phyloP scores from a whole-genome alignment of 345 rosid genomes.

The Corymbia maculata region DNA sequence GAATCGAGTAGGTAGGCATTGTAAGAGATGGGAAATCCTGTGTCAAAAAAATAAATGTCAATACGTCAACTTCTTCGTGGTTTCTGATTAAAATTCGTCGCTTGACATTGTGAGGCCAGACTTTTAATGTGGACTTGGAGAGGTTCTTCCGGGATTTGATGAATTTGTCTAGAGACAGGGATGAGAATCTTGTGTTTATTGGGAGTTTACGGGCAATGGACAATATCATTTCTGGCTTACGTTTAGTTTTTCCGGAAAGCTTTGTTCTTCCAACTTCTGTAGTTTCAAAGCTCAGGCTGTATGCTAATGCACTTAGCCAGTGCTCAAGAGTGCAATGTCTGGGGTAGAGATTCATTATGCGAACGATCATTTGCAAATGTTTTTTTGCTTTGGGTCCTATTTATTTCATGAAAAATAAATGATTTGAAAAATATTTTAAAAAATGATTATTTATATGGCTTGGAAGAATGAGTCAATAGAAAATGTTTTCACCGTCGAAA shows the following conservation, averaged over 20 bases:
- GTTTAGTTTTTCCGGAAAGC: not conserved
- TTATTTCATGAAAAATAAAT: too few relatives aligned
- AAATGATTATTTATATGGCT: too few relatives aligned
- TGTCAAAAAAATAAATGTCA: too few relatives aligned
- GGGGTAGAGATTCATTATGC: not conserved
- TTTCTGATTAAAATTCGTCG: too few relatives aligned
- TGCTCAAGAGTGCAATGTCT: not conserved
- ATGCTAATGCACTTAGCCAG: not conserved
- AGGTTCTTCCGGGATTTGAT: slow-evolving; percentile 32
- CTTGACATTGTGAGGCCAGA: too few relatives aligned
- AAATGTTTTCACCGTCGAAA: too few relatives aligned
- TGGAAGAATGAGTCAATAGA: too few relatives aligned
- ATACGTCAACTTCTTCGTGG: too few relatives aligned
- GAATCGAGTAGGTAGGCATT: not conserved
- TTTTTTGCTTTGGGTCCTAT: too few relatives aligned
- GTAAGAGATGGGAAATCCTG: not conserved
- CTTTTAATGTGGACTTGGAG: slow-evolving; percentile 7
- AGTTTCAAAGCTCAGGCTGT: not conserved
- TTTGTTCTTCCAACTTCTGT: not conserved
- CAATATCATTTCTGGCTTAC: not conserved
- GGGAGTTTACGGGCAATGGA: not conserved
- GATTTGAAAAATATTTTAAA: too few relatives aligned
- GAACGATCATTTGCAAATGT: not conserved
- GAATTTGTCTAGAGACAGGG: slow-evolving; percentile 27
- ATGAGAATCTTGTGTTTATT: slow-evolving; percentile 7